phyloP scores from a whole-genome alignment of 139 green algal genomes.

The Chlamydomonas incerta region DNA sequence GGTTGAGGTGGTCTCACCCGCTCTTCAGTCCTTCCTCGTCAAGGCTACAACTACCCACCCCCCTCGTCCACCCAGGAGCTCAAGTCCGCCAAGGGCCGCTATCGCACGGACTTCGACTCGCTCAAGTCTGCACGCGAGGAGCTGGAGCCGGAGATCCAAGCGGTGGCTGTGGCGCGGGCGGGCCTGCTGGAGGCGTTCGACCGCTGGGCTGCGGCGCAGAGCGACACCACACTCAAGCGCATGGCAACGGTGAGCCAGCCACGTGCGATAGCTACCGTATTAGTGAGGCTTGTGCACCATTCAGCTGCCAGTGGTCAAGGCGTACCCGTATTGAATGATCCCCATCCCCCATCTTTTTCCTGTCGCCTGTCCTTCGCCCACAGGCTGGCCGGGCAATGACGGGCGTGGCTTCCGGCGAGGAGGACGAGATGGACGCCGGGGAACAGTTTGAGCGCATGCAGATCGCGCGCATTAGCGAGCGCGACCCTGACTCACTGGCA shows the following conservation, averaged over 20 bases:
- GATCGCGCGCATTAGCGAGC: constrained; percentile 51
- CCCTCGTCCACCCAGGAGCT: constrained; percentile 47
- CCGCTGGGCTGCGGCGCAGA: constrained; percentile 53
- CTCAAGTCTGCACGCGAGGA: constrained; percentile 60
- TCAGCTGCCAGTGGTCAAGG: no score
- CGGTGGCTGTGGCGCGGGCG: constrained; percentile 58
- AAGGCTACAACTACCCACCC: neutral
- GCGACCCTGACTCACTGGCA: constrained; percentile 66
- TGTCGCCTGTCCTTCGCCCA: neutral
- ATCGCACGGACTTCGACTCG: constrained; percentile 69
- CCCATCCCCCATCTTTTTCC: neutral
- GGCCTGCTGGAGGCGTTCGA: constrained; percentile 75
- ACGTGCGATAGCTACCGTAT: neutral
- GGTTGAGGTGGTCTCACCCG: no score
- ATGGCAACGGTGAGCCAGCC: constrained; percentile 8
- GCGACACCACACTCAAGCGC: constrained; percentile 30
- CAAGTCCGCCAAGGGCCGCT: constrained; percentile 63
- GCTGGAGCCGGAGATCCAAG: constrained; percentile 51
- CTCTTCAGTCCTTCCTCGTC: neutral
- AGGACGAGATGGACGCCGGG: constrained; percentile 63
- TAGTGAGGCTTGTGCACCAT: neutral
- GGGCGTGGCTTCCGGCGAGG: constrained; percentile 17
- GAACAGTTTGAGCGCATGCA: constrained; percentile 80
- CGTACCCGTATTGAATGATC: no score
- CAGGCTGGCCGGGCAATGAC: neutral